Percentiles rank a stretch among this genome's conserved stretches.
Evolutionary conservation across 805 yeast genomes (phyloP).

Genomic region (Alloascoidea africana): DNA sequence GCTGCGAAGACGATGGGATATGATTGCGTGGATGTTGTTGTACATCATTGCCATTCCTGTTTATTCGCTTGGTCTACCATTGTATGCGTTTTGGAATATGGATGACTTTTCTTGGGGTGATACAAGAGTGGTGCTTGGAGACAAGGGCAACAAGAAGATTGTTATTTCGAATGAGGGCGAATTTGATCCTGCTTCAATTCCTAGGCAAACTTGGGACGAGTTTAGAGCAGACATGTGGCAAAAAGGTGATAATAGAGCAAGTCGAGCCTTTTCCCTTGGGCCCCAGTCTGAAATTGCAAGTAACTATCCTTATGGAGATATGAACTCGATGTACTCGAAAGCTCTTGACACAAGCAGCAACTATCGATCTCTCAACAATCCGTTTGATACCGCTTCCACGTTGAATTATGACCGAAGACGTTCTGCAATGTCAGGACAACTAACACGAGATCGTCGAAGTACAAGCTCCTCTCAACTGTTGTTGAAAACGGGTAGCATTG

Average conservation of each 20-base stretch:
- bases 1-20: conserved; percentile 26
- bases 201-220: conserved; percentile 41
- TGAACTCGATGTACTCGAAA: conserved; percentile 1
- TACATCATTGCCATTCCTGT: conserved; percentile 42
- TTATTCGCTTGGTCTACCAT: conserved; percentile 41
- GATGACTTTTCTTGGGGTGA: conserved; percentile 59
- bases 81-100: conserved; percentile 47
- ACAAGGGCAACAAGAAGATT: conserved; percentile 32
- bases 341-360: not conserved
- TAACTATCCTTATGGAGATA: conserved; percentile 1
- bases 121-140: conserved; percentile 44
- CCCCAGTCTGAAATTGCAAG: conserved; percentile 1
- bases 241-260: conserved; percentile 6
- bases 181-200: conserved; percentile 38
- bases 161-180: conserved; percentile 32
- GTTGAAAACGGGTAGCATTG: too few species aligned
- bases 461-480: not conserved
- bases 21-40: conserved; percentile 39
- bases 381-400: not conserved
- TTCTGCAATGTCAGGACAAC: not conserved
- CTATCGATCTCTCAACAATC: not conserved
- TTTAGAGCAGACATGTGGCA: conserved; percentile 35
- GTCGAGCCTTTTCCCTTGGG: not conserved
- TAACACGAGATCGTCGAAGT: not conserved
- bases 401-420: not conserved